These are phyloP conservation scores for Coemansia sp. DNA, from an alignment of 192 early-diverging fungal species.

Conservation along the genomic window DNA sequence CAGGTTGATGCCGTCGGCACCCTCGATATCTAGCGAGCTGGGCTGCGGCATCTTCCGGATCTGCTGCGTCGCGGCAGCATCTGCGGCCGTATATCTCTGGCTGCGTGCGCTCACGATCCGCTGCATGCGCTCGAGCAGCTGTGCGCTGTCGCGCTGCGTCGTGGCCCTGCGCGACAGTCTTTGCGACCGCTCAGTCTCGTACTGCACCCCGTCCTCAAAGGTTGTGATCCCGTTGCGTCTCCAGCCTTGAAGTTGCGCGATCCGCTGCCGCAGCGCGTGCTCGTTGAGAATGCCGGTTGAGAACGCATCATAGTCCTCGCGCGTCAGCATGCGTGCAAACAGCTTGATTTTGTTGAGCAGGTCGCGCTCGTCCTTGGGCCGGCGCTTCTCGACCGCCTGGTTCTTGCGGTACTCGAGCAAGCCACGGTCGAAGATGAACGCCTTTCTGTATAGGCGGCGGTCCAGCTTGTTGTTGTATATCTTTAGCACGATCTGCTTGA, in stretches of 20 bases:
- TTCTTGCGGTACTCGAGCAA: slow-evolving; percentile 87
- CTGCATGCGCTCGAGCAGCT: slow-evolving; percentile 35
- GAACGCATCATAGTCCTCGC: slow-evolving; percentile 79
- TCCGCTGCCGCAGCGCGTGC: slow-evolving; percentile 73
- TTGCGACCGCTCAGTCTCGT: slow-evolving; percentile 67
- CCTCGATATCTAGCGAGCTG: slow-evolving; percentile 72
- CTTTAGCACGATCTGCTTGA: slow-evolving; percentile 87
- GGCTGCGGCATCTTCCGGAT: slow-evolving; percentile 22
- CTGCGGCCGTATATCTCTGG: slow-evolving; percentile 10
- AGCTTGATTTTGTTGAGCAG: slow-evolving; percentile 75
- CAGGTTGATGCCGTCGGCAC: slow-evolving; percentile 86
- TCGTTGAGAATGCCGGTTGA: slow-evolving; percentile 73
- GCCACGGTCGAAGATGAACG: slow-evolving; percentile 86
- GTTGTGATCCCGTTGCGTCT: slow-evolving; percentile 86
- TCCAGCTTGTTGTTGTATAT: slow-evolving; percentile 92
- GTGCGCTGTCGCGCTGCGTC: slow-evolving; percentile 50
- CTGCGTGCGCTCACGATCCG: slow-evolving; percentile 36
- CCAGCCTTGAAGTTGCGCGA: slow-evolving; percentile 87
- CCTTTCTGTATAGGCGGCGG: slow-evolving; percentile 79
- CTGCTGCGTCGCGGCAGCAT: neutral
- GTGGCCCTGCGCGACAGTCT: slow-evolving; percentile 50
- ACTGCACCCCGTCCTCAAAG: slow-evolving; percentile 72
- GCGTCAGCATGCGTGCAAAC: slow-evolving; percentile 85
- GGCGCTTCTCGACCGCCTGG: slow-evolving; percentile 77
- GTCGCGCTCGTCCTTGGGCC: slow-evolving; percentile 88